A percentile compares a stretch with the other conserved stretches of the same genome.
These are phyloP conservation scores for Barbarea vulgaris DNA, from an alignment of 345 rosid genomes.

Conservation along the genomic window DNA sequence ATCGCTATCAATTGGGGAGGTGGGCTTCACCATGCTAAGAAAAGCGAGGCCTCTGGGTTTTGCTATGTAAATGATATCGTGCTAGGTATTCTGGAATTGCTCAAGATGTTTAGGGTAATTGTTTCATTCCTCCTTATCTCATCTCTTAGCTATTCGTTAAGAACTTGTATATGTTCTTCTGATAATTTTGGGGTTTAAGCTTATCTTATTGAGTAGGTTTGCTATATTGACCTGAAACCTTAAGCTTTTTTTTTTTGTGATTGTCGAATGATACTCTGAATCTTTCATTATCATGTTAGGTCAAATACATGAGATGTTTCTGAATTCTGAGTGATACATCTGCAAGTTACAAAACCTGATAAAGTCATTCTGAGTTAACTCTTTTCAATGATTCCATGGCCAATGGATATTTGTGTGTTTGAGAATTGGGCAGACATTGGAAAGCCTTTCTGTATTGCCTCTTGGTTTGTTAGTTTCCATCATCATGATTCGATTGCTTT, in stretches of 20 bases:
- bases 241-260: not conserved
- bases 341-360: not conserved
- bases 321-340: not conserved
- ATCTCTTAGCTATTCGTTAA: not conserved
- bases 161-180: not conserved
- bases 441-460: not conserved
- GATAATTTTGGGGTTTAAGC: not conserved
- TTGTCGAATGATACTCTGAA: slow-evolving; percentile 5
- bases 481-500: slow-evolving; percentile 12
- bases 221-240: not conserved
- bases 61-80: slow-evolving; percentile 97
- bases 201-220: slow-evolving; percentile 8
- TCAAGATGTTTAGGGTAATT: slow-evolving; percentile 85
- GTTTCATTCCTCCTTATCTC: not conserved
- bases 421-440: not conserved
- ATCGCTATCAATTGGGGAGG: slow-evolving; percentile 98
- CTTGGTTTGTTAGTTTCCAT: slow-evolving; percentile 8
- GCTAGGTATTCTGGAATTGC: slow-evolving; percentile 92
- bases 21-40: slow-evolving; percentile 97
- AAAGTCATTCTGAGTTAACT: not conserved
- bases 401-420: not conserved
- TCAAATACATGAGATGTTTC: slow-evolving; percentile 7
- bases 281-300: slow-evolving; percentile 3
- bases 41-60: slow-evolving; percentile 96
- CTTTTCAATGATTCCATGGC: slow-evolving; percentile 2